phyloP scores from a whole-genome alignment of 2,329 filamentous ascomycete genomes.

The Akanthomyces lecanii region DNA sequence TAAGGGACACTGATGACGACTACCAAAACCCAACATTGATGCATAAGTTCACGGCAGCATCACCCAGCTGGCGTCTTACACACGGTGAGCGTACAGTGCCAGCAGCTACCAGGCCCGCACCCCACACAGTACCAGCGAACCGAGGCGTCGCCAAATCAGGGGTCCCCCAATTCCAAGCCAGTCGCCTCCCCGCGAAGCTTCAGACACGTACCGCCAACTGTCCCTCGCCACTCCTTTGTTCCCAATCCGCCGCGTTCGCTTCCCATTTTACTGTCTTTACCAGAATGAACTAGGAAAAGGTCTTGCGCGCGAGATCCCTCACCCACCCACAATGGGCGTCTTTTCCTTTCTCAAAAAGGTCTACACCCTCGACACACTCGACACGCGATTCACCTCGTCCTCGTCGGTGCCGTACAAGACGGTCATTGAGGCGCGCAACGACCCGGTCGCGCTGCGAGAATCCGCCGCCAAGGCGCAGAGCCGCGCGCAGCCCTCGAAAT shows the following conservation, averaged over 20 bases:
- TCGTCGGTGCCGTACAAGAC: constrained; percentile 63
- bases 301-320: too few species aligned
- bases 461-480: constrained; percentile 35
- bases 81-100: neutral
- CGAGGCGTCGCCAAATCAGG: constrained; percentile 14
- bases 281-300: constrained; percentile 4
- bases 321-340: constrained; percentile 34
- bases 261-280: neutral
- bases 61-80: neutral
- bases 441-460: constrained; percentile 34
- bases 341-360: constrained; percentile 45
- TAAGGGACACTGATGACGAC: too few species aligned
- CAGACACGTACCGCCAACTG: neutral
- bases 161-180: constrained; percentile 14
- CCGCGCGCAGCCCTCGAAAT: constrained; percentile 62
- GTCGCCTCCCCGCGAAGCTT: neutral
- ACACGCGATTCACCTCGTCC: constrained; percentile 62
- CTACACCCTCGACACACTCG: constrained; percentile 62
- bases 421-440: constrained; percentile 47
- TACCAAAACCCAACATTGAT: too few species aligned
- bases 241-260: neutral
- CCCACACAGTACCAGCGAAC: neutral
- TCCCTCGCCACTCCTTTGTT: neutral
- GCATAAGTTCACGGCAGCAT: too few species aligned
- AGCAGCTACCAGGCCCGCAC: neutral